phyloP scores from a whole-genome alignment of 1,284 basidiomycete species.

The Melampsora americana region DNA sequence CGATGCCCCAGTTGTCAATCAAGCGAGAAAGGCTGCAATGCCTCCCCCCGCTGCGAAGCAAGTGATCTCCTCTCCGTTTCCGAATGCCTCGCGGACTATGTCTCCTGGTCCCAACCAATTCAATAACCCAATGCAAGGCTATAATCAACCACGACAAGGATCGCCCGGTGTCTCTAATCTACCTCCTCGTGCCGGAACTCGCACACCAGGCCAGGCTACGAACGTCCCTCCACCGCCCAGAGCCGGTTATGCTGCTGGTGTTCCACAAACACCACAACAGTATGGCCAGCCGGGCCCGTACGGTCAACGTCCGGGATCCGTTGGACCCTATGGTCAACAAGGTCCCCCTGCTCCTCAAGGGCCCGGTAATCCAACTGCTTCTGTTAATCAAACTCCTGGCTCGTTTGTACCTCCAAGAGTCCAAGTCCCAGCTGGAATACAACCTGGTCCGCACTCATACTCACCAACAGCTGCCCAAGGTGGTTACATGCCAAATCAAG shows the following conservation, averaged over 20 bases:
- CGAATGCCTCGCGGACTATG: slow-evolving; percentile 45
- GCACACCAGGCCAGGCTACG: slow-evolving; percentile 30
- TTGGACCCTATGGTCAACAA: slow-evolving; percentile 9
- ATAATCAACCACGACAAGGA: slow-evolving; percentile 20
- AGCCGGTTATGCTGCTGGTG: slow-evolving; percentile 14
- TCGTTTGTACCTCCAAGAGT: slow-evolving; percentile 34
- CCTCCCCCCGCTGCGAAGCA: slow-evolving; percentile 29
- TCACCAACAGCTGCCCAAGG: slow-evolving; percentile 45
- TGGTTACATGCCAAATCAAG: slow-evolving; percentile 48
- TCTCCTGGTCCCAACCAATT: slow-evolving; percentile 45
- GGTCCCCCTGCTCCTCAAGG: slow-evolving; percentile 16
- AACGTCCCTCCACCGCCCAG: slow-evolving; percentile 36
- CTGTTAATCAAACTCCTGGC: slow-evolving; percentile 27
- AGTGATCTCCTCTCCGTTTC: slow-evolving; percentile 45
- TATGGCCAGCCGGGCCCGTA: slow-evolving; percentile 23
- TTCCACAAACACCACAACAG: slow-evolving; percentile 38
- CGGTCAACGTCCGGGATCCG: slow-evolving; percentile 13
- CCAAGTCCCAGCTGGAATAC: slow-evolving; percentile 29
- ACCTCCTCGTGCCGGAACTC: slow-evolving; percentile 35
- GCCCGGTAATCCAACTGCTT: background rate
- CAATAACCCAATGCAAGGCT: slow-evolving; percentile 19
- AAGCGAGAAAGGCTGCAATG: slow-evolving; percentile 14
- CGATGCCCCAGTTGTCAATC: slow-evolving; percentile 41
- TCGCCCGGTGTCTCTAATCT: slow-evolving; percentile 26
- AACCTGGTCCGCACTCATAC: slow-evolving; percentile 39